These are phyloP conservation scores for Lepiota venenata DNA, from an alignment of 768 basidiomycete genomes.

Conservation along the genomic window DNA sequence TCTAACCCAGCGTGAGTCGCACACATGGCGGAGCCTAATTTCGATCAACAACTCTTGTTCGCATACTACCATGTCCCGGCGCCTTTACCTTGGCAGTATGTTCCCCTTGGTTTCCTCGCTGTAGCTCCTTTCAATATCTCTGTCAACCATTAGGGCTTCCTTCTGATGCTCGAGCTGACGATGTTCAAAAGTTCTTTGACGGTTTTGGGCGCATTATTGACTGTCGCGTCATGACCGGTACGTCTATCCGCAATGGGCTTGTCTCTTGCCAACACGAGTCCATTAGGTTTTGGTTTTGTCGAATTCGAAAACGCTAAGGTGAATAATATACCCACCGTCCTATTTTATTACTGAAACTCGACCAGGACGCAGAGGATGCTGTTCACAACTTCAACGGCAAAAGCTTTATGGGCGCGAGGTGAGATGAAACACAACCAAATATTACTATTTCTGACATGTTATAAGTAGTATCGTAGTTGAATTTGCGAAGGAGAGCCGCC, in stretches of 20 bases:
- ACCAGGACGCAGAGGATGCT: constrained; percentile 92
- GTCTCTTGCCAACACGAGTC: constrained; percentile 7
- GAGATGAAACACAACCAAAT: constrained; percentile 18
- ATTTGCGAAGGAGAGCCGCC: constrained; percentile 90
- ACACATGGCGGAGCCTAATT: constrained; percentile 17
- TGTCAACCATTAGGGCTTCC: constrained; percentile 59
- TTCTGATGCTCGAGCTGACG: constrained; percentile 76
- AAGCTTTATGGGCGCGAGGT: constrained; percentile 87
- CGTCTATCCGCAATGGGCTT: constrained; percentile 17
- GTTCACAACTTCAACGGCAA: constrained; percentile 85
- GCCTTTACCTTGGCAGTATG: constrained; percentile 85
- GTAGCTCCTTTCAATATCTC: neutral
- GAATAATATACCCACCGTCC: constrained; percentile 13
- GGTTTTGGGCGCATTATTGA: constrained; percentile 87
- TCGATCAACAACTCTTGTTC: constrained; percentile 35
- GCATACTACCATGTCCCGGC: constrained; percentile 66
- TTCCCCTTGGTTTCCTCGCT: constrained; percentile 3
- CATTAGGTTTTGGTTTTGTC: constrained; percentile 88
- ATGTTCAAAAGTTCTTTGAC: constrained; percentile 86
- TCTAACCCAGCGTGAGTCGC: constrained; percentile 23
- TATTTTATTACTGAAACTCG: constrained; percentile 11
- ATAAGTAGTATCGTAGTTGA: constrained; percentile 84
- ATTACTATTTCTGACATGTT: neutral
- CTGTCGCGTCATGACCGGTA: constrained; percentile 93
- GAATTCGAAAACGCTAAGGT: constrained; percentile 90